Evolutionary conservation across 805 yeast genomes (phyloP).

Genomic region (Monosporozyma siamensis): DNA sequence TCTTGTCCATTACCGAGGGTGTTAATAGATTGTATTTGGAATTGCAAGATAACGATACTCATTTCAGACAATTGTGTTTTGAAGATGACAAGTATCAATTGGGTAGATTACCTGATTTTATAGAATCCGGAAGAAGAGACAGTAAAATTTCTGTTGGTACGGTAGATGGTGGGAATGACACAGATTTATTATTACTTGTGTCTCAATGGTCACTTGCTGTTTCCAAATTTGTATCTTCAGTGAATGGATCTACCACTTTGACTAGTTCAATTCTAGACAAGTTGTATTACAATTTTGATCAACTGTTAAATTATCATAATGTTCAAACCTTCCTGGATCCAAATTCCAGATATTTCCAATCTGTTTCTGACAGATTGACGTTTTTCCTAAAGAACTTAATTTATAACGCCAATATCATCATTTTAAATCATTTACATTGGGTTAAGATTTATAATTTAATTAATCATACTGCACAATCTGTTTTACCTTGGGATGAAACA

Average conservation of each 20-base stretch:
- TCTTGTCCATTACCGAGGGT: slow-evolving; percentile 20
- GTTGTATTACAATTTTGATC: slow-evolving; percentile 10
- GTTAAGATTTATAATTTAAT: slow-evolving; percentile 13
- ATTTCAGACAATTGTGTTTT: slow-evolving; percentile 26
- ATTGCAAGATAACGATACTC: slow-evolving; percentile 15
- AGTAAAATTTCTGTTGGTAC: background rate
- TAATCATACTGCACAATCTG: slow-evolving; percentile 4
- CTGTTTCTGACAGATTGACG: background rate
- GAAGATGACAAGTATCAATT: slow-evolving; percentile 20
- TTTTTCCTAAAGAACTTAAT: slow-evolving; percentile 7
- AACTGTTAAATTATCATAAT: slow-evolving; percentile 1
- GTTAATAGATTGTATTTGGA: slow-evolving; percentile 12
- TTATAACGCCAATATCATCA: slow-evolving; percentile 4
- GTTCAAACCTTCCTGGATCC: background rate
- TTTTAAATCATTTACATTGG: slow-evolving; percentile 16
- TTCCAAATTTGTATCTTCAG: slow-evolving; percentile 9
- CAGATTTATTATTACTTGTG: slow-evolving; percentile 10
- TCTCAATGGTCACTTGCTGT: slow-evolving; percentile 23
- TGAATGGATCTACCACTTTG: slow-evolving; percentile 1
- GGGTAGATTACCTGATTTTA: slow-evolving; percentile 15
- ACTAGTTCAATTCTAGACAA: slow-evolving; percentile 11
- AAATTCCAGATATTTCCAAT: background rate
- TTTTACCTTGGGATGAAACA: slow-evolving; percentile 12
- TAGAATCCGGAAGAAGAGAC: background rate
- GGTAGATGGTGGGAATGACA: background rate